Conservation (phyloP, 139 green algal genomes). For the Coelastrella sp. region DNA sequence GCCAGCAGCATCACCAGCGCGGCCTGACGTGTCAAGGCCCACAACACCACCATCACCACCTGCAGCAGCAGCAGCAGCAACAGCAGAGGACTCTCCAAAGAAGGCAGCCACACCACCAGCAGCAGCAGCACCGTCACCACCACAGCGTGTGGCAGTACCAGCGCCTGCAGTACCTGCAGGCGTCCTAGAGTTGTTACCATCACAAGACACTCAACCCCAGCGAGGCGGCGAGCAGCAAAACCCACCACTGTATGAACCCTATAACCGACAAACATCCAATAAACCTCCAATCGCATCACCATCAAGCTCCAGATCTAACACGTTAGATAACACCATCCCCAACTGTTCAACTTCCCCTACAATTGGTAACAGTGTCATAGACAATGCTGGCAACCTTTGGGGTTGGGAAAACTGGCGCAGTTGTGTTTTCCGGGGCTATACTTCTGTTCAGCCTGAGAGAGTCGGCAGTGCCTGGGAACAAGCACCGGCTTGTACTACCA, state of each 20-base stretch:
- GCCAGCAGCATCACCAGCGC: no score
- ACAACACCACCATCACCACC: no score
- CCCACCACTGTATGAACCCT: not conserved
- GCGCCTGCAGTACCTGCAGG: not conserved
- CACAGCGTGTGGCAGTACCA: not conserved
- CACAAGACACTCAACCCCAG: not conserved
- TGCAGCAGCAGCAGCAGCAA: no score
- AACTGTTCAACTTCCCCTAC: conserved; percentile 27
- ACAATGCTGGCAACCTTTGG: not conserved
- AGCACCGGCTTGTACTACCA: not conserved
- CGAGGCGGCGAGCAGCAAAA: not conserved
- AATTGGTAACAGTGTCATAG: conserved; percentile 7
- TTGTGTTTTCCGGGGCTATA: conserved; percentile 7
- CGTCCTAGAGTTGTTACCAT: not conserved
- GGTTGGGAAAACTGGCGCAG: conserved; percentile 26
- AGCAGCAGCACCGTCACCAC: not conserved
- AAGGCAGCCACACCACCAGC: not conserved
- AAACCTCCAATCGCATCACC: not conserved
- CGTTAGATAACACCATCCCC: not conserved
- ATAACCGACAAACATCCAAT: not conserved
- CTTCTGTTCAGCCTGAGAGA: conserved; percentile 4
- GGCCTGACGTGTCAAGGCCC: no score
- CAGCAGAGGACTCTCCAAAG: not conserved
- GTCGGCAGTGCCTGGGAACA: conserved; percentile 3
- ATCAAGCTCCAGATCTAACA: not conserved